A percentile compares a stretch with the other conserved stretches of the same genome.
These are phyloP conservation scores for Ampelocalamus luodianensis DNA, from an alignment of 176 grass and related monocot species.

Conservation along the genomic window DNA sequence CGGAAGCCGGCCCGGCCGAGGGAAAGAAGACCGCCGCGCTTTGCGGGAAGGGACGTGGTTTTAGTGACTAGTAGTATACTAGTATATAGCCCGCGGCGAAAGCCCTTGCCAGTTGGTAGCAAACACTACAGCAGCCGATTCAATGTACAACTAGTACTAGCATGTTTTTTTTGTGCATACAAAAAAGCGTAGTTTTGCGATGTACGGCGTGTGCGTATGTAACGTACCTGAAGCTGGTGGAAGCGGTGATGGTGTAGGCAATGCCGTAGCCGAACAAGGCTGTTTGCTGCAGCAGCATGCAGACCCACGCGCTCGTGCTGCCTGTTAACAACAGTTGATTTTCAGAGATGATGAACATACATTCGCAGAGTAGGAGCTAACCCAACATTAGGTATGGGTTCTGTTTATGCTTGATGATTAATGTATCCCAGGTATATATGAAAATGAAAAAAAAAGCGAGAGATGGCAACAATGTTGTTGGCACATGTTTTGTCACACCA, in stretches of 20 bases:
- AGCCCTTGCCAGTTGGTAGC: too few relatives aligned
- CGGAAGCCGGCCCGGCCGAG: not conserved
- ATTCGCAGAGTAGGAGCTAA: not conserved
- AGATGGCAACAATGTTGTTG: too few relatives aligned
- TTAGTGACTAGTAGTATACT: too few relatives aligned
- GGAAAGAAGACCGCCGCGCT: not conserved
- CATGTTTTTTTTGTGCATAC: too few relatives aligned
- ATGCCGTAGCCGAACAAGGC: constrained; percentile 82
- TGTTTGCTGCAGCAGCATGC: constrained; percentile 70
- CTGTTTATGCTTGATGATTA: too few relatives aligned
- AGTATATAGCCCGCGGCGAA: too few relatives aligned
- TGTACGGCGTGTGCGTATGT: not conserved
- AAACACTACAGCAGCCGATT: too few relatives aligned
- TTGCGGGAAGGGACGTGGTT: too few relatives aligned
- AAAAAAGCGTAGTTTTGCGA: not conserved
- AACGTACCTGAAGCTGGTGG: constrained; percentile 71
- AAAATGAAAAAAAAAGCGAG: too few relatives aligned
- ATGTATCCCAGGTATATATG: too few relatives aligned
- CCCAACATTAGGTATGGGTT: not conserved
- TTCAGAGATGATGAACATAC: not conserved
- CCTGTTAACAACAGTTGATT: constrained; percentile 33
- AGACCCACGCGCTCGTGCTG: constrained; percentile 54
- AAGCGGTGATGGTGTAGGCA: constrained; percentile 86
- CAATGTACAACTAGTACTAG: too few relatives aligned
- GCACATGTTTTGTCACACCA: too few relatives aligned